Conservation (phyloP, 1,284 basidiomycete genomes). For the Sanghuangporus weigelae region DNA sequence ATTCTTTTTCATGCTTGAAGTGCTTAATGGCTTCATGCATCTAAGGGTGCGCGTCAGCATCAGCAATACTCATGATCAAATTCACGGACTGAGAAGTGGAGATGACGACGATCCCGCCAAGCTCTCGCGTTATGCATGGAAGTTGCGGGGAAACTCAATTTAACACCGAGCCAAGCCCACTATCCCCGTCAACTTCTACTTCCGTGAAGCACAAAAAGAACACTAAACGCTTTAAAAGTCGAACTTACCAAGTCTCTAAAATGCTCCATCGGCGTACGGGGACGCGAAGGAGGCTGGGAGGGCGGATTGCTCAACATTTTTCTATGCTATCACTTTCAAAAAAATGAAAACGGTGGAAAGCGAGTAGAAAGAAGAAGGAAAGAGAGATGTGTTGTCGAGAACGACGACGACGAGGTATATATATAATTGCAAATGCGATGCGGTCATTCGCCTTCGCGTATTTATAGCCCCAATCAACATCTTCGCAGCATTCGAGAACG, state of each 20-base stretch:
- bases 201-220: not conserved
- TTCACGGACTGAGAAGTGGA: too few species aligned
- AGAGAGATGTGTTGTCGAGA: not conserved
- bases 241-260: slow-evolving; percentile 20
- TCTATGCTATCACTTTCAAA: not conserved
- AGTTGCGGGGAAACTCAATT: too few species aligned
- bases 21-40: slow-evolving; percentile 33
- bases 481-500: too few species aligned
- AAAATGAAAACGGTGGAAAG: not conserved
- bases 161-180: not conserved
- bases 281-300: slow-evolving; percentile 15
- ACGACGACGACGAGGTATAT: not conserved
- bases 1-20: slow-evolving; percentile 67
- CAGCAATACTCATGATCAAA: not conserved
- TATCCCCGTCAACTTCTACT: not conserved
- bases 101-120: not conserved
- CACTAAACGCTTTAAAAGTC: not conserved
- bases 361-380: not conserved
- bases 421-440: too few species aligned
- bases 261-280: slow-evolving; percentile 20
- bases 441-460: too few species aligned
- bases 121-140: not conserved
- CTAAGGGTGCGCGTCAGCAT: slow-evolving; percentile 13
- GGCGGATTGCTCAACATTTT: slow-evolving; percentile 11
- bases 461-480: too few species aligned